These are phyloP conservation scores for Auricularia auricula-judae DNA, from an alignment of 768 basidiomycete genomes.

Conservation along the genomic window DNA sequence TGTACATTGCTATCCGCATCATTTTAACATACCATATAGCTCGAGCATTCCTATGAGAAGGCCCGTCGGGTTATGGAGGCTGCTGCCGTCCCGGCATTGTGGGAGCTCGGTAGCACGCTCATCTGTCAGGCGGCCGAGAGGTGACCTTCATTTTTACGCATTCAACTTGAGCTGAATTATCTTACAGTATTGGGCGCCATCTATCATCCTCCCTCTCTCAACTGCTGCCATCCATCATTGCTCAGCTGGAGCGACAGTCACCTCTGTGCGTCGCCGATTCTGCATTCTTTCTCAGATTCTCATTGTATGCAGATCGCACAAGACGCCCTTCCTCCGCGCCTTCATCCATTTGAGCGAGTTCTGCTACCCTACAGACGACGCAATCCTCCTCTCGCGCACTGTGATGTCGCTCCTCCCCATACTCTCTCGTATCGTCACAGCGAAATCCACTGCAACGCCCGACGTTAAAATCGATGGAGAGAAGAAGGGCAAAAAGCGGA, in stretches of 20 bases:
- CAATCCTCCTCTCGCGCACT: constrained; percentile 38
- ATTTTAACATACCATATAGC: constrained; percentile 24
- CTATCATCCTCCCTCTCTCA: constrained; percentile 46
- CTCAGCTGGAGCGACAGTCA: constrained; percentile 49
- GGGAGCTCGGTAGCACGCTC: constrained; percentile 42
- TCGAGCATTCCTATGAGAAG: constrained; percentile 38
- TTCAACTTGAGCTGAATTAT: no score
- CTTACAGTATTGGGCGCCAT: constrained; percentile 25
- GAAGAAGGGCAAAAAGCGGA: constrained; percentile 49
- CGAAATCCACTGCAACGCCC: constrained; percentile 22
- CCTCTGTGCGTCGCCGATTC: constrained; percentile 19
- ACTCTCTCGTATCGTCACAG: constrained; percentile 37
- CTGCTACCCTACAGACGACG: constrained; percentile 37
- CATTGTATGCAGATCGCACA: not conserved
- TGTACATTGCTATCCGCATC: not conserved
- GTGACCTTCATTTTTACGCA: constrained; percentile 22
- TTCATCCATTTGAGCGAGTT: constrained; percentile 31
- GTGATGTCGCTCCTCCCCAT: constrained; percentile 40
- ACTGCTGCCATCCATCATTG: constrained; percentile 40
- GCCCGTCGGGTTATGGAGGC: constrained; percentile 44
- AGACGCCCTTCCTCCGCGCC: constrained; percentile 16
- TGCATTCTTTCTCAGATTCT: constrained; percentile 22
- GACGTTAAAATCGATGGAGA: constrained; percentile 9
- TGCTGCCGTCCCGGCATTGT: constrained; percentile 37
- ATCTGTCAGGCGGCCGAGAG: constrained; percentile 36